Evolutionary conservation across 495 filamentous ascomycete genomes (phyloP), one percentile per base, ranked within the genome.

Genomic region (Penicillium longicatenatum): DNA sequence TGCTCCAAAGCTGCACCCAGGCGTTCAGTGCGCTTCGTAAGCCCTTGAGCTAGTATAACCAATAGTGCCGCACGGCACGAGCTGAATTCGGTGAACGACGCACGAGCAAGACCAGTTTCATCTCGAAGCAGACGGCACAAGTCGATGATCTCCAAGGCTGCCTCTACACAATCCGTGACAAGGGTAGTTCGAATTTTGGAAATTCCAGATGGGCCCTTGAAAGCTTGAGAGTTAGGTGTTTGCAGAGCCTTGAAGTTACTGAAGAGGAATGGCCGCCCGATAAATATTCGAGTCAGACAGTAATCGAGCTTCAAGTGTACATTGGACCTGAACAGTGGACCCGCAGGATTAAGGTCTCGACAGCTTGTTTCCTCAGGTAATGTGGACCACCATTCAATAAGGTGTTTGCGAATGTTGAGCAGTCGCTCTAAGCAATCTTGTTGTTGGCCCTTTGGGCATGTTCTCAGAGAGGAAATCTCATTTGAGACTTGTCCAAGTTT

Each of bases 11-110:
- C 70, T 48, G 75, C 76, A 31, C 75, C 68, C 6, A 80, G 71
- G 12, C 75, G 67, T 52, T 80, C 78, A 1, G 77, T 80, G 16
- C 75, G 73, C 54, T 79, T 76, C 2, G 75, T 75, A n/a, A 82
- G 57, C 16, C 76, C 76, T 47, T 82, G 77, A 0, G 79, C 77
- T 1, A 80, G 59, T 16, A 82, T 77, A 6, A 81, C 78, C 3
- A 82, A 64, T 1, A 82, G 70, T 1, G 79, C 78, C 9, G 78
- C 79, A 45, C 79, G 77, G 47, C 78, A 81, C 2, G 77, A 80
- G 47, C 77, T 82, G 57, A 80, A 82, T 44, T 82, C 79, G 0
- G 77, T 79, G 56, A 81, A 82, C 0, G 77, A 80, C 5, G 79
- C 78, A 35, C 78, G 75, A 14, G 79, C 79, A 37, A 82, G 75